Evolutionary conservation across 257 asterid species (phyloP).

Genomic region (Ballota nigra): DNA sequence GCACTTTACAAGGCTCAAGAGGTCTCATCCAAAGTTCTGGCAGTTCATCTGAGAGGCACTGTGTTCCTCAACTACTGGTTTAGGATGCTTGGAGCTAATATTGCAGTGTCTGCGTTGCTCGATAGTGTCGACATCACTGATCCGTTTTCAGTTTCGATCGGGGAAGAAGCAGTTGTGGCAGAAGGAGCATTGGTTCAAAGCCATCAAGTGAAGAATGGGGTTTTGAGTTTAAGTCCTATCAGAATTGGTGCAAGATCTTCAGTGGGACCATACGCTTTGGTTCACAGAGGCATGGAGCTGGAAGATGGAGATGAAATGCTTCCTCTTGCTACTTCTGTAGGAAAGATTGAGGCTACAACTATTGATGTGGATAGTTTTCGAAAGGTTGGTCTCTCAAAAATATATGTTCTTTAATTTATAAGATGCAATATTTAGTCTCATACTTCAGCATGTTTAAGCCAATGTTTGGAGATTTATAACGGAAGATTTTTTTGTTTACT

Average conservation of each 20-base stretch:
- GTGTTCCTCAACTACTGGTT: conserved; percentile 67
- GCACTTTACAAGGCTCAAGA: conserved; percentile 68
- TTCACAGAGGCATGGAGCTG: conserved; percentile 44
- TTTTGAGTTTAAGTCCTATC: conserved; percentile 42
- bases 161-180: conserved; percentile 54
- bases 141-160: conserved; percentile 60
- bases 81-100: conserved; percentile 57
- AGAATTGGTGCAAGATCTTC: conserved; percentile 47
- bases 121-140: conserved; percentile 65
- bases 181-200: conserved; percentile 70
- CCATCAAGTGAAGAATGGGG: conserved; percentile 64
- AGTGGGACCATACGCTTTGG: conserved; percentile 62
- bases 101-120: conserved; percentile 49
- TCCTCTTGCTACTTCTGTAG: conserved; percentile 33
- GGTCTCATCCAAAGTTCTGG: conserved; percentile 58
- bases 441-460: too few species aligned
- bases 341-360: conserved; percentile 16
- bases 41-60: conserved; percentile 69
- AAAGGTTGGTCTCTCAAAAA: not conserved
- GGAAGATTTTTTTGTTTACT: not conserved
- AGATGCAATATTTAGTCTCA: not conserved
- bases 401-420: not conserved
- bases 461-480: too few species aligned
- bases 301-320: conserved; percentile 51
- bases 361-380: not conserved